Percentiles rank a stretch among this genome's conserved stretches.
phyloP scores from a whole-genome alignment of 2,329 filamentous ascomycete species.

The Ceratocystiopsis minuta region DNA sequence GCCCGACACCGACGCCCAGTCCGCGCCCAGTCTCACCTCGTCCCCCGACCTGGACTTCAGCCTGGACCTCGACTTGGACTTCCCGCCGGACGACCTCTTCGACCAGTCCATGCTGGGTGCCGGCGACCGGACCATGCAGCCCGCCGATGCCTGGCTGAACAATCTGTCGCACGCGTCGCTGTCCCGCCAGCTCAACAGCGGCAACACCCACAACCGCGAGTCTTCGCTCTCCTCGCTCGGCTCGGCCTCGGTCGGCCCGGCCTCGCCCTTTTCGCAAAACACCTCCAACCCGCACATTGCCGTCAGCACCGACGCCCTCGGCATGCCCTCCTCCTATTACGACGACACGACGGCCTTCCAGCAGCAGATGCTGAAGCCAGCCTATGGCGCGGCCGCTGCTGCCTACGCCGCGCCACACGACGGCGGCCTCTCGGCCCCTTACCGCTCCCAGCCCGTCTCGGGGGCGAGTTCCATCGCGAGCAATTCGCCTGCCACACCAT shows the following conservation, averaged over 20 bases:
- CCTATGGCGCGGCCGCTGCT: conserved; percentile 21
- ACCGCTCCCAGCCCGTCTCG: conserved; percentile 32
- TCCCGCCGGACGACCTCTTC: conserved; percentile 2
- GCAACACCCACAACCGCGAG: conserved; percentile 36
- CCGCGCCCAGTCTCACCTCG: too few species aligned
- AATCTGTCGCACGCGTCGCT: conserved; percentile 18
- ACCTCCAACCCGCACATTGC: conserved; percentile 41
- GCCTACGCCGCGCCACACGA: conserved; percentile 21
- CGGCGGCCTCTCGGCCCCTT: conserved; percentile 7
- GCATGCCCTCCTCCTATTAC: conserved; percentile 17
- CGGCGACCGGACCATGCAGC: conserved; percentile 17
- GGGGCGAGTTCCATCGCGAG: conserved; percentile 38
- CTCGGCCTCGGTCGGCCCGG: conserved; percentile 40
- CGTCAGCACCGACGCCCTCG: conserved; percentile 28
- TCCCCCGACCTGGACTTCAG: neutral
- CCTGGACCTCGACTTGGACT: neutral
- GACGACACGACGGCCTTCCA: conserved; percentile 24
- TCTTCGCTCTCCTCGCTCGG: conserved; percentile 43
- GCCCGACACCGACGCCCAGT: too few species aligned
- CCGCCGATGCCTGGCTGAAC: conserved; percentile 21
- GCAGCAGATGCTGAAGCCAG: conserved; percentile 17
- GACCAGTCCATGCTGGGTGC: conserved; percentile 9
- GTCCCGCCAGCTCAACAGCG: conserved; percentile 19
- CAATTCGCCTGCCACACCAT: conserved; percentile 42
- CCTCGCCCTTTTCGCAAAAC: conserved; percentile 37